Conservation (phyloP, 768 basidiomycete genomes). For the Boletus huronensis region DNA sequence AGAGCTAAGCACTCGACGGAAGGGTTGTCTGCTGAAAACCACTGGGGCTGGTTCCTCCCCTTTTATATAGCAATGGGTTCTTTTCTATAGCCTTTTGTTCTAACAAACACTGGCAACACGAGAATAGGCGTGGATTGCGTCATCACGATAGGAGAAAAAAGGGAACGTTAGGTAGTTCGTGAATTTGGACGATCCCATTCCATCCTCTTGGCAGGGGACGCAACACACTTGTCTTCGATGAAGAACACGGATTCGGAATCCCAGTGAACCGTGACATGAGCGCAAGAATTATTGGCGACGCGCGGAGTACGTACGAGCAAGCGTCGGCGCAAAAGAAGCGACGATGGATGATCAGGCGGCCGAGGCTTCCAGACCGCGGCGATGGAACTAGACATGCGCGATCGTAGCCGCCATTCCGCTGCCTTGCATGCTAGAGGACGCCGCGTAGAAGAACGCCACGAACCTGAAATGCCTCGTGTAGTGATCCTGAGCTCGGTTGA, state of each 20-base stretch:
- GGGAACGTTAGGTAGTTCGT: neutral
- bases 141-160: neutral
- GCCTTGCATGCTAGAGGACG: too few species aligned
- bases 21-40: neutral
- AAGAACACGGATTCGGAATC: neutral
- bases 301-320: neutral
- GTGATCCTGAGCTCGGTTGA: neutral
- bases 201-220: neutral
- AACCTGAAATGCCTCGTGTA: neutral
- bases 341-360: neutral
- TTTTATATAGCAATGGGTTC: neutral
- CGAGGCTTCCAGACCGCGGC: neutral
- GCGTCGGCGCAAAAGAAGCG: neutral
- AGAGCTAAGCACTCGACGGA: neutral
- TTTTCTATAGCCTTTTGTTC: neutral
- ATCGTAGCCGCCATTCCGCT: neutral
- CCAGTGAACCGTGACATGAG: neutral
- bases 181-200: neutral
- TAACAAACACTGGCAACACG: neutral
- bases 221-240: neutral
- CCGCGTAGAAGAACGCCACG: neutral
- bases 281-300: neutral
- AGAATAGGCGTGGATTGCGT: neutral
- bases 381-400: neutral
- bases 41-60: neutral